Evolutionary conservation across 2,329 filamentous ascomycete species (phyloP).

Genomic region (Colletotrichum sp.): DNA sequence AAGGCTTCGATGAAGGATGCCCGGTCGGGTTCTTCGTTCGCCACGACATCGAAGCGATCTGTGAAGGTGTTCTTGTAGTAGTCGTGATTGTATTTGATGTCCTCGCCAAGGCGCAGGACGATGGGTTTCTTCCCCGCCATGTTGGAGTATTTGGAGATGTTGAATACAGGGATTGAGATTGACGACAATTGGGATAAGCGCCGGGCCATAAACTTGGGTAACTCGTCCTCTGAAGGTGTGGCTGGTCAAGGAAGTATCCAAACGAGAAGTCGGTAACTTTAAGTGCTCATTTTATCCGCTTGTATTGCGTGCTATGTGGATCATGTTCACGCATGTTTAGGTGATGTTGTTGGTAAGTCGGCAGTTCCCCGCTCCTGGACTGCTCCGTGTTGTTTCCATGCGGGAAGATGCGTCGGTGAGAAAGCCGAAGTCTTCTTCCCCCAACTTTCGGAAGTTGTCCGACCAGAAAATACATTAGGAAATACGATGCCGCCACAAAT

Average conservation of each 20-base stretch:
- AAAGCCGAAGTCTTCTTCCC: neutral
- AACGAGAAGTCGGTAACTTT: neutral
- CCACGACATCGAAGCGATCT: conserved; percentile 43
- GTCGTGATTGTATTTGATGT: conserved; percentile 51
- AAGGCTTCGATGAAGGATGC: conserved; percentile 43
- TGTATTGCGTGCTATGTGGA: neutral
- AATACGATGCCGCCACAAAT: neutral
- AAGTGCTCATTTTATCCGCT: neutral
- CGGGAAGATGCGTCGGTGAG: neutral
- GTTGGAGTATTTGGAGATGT: neutral
- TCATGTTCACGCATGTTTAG: neutral
- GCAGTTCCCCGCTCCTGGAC: neutral
- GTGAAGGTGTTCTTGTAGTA: conserved; percentile 42
- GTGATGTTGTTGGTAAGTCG: neutral
- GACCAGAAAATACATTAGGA: neutral
- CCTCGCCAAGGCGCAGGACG: conserved; percentile 49
- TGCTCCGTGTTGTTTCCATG: neutral
- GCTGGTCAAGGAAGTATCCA: neutral
- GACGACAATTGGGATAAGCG: neutral
- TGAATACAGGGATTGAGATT: neutral
- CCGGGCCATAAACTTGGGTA: neutral
- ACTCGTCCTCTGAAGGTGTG: neutral
- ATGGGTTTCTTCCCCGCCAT: conserved; percentile 30
- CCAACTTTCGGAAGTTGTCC: neutral
- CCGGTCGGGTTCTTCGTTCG: conserved; percentile 38